Percentiles rank a stretch among this genome's conserved stretches.
These are phyloP conservation scores for Chalciporus sphaerocephalus DNA, from an alignment of 768 basidiomycete species.

Conservation along the genomic window DNA sequence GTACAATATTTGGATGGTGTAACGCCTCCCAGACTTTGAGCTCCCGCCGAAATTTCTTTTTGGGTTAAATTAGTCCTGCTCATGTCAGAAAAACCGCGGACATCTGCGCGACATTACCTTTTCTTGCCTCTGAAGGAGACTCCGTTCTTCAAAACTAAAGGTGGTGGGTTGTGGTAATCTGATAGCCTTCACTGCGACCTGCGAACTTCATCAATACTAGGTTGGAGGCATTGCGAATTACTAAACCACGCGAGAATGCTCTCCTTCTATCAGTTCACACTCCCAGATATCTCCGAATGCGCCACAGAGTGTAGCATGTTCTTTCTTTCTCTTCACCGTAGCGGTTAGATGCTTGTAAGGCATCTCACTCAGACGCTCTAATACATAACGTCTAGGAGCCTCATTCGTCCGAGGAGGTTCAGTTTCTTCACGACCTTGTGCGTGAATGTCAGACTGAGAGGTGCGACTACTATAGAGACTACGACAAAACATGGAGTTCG, in stretches of 20 bases:
- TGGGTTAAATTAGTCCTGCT: background rate
- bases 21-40: slow-evolving; percentile 16
- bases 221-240: background rate
- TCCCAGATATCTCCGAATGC: slow-evolving; percentile 22
- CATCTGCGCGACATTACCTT: slow-evolving; percentile 11
- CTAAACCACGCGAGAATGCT: slow-evolving; percentile 5
- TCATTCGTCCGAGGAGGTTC: slow-evolving; percentile 7
- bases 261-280: slow-evolving; percentile 17
- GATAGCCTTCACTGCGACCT: slow-evolving; percentile 24
- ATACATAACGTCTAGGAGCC: background rate
- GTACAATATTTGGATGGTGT: slow-evolving; percentile 26
- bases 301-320: slow-evolving; percentile 9
- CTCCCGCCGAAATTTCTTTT: slow-evolving; percentile 29
- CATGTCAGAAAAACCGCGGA: background rate
- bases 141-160: background rate
- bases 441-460: slow-evolving; percentile 8
- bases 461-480: slow-evolving; percentile 14
- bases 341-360: slow-evolving; percentile 4
- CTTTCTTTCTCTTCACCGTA: slow-evolving; percentile 2
- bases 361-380: slow-evolving; percentile 9
- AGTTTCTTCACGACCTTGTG: slow-evolving; percentile 1
- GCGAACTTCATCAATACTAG: background rate
- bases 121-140: slow-evolving; percentile 7
- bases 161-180: background rate
- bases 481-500: slow-evolving; percentile 2